Evolutionary conservation across 129 eudicot species (phyloP), one percentile per base, ranked within the genome.

Genomic region (Arctium lappa): DNA sequence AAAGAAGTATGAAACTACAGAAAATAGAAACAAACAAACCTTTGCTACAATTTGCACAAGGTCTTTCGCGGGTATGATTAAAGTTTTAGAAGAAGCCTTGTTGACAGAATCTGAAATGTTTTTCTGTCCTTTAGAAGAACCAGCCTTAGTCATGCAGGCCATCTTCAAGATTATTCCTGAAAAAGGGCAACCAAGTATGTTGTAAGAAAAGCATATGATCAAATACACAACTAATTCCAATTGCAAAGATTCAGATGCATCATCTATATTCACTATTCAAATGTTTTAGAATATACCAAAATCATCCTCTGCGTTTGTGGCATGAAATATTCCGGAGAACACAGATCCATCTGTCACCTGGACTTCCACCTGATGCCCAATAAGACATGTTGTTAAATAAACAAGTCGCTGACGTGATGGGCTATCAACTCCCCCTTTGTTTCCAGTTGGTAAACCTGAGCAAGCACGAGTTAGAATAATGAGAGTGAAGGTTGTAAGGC

Each of bases 281-380:
- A 65, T 6, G 48, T 65, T 56, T 4, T 12, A 42, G 37, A 79
- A 86, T 86, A 74, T 92, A 92, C 98, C 98, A 74, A 94, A 94
- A 87, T 94, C 97, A 74, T 81, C 86, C 16, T 89, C 94, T 60
- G 94, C 82, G 62, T 92, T 88, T 56, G 92, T 85, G 6, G 97
- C 89, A 82, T 94, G 97, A 76, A 92, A 92, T 82, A 94, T 86
- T 72, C 97, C 97, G 63, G 94, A 88, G 86, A 79, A 89, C 8
- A 91, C 81, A 74, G 97, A 91, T 56, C 98, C 98, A 89, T 94
- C 94, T 56, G 69, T 22, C 80, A 92, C 91, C 85, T 94, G 97
- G 74, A 93, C 96, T 68, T 95, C 97, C 81, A 95, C 97, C 29
- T 88, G 92, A 84, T 91, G 97, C 72, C 99, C 99, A 75, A 95